Evolutionary conservation across 1,139 yeast species (phyloP), one percentile per base, ranked within the genome.

Genomic region (Kodamaea sp.): DNA sequence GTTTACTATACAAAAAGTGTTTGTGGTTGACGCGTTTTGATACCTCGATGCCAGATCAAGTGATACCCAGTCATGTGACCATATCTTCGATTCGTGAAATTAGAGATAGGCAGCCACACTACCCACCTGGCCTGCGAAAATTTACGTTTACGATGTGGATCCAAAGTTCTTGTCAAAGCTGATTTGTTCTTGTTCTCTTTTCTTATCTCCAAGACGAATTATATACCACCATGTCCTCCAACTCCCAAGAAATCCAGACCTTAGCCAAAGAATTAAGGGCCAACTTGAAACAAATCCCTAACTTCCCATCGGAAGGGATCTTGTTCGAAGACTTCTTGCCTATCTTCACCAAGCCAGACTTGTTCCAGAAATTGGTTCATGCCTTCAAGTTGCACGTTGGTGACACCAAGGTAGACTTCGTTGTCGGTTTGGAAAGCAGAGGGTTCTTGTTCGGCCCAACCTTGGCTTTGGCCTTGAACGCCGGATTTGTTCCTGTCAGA

Each of bases 401-500:
- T 38, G 76, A 74, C 45, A 63, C 66, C 39, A 81, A 86, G 52
- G 78, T 90, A 41, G 97, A 92, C 56, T 92, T 84, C 56, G 76
- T 92, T 46, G 89, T 92, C 35, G 99, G 97, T 26, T 76, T 94
- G 48, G 99, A 92, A 63, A 87, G 97, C 37, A 83, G 99, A 63
- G 99, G 99, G 1, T 92, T 92, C 61, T 72, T 92, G 42, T 92
- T 92, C 52, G 99, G 97, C 8, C 98, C 99, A 31, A 71, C 97
- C 24, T 73, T 92, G 48, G 98, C 98, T 7, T 75, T 92, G 46
- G 92, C 88, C 40, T 66, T 92, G 41, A 82, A 83, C 43, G 92
- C 94, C 28, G 94, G 97, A 3, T 92, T 92, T 52, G 85, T 92
- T 33, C 97, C 98, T 21, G 84, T 92, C 31, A 84, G 98, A 73